phyloP scores from a whole-genome alignment of 352 stramenopile species.

The Saprolegnia parasitica region DNA sequence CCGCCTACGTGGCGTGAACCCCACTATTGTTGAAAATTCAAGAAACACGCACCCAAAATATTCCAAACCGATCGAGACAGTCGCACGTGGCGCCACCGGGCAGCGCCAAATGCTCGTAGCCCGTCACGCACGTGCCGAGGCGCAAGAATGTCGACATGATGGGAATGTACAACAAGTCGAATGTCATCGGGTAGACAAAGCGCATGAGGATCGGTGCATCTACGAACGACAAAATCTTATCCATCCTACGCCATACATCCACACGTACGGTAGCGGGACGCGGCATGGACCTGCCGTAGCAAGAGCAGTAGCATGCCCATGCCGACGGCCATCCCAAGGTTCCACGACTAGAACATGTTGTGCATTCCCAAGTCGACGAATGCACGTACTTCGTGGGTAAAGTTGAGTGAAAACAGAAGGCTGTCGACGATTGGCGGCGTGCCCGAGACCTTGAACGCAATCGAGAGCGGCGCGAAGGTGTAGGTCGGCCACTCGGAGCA shows the following conservation, averaged over 20 bases:
- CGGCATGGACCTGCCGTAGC: neutral
- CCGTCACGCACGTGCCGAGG: constrained; percentile 18
- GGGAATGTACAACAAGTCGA: constrained; percentile 27
- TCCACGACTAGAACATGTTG: neutral
- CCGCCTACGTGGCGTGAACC: neutral
- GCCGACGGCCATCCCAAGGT: neutral
- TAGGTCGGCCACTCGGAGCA: constrained; percentile 27
- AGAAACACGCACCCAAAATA: constrained; percentile 15
- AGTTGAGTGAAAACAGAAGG: constrained; percentile 7
- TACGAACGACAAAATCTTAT: neutral
- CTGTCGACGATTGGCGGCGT: neutral
- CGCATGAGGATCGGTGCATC: neutral
- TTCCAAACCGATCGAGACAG: constrained; percentile 14
- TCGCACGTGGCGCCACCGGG: constrained; percentile 15
- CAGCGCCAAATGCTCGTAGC: constrained; percentile 18
- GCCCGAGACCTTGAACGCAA: constrained; percentile 22
- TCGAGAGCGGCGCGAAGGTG: constrained; percentile 25
- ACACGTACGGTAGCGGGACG: neutral
- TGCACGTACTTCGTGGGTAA: constrained; percentile 11
- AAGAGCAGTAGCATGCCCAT: constrained; percentile 5
- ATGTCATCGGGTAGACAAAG: constrained; percentile 26
- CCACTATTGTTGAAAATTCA: neutral
- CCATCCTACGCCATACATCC: neutral
- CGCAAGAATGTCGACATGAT: constrained; percentile 5
- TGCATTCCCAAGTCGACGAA: neutral